A percentile compares a stretch with the other conserved stretches of the same genome.
Evolutionary conservation across 805 yeast species (phyloP).

Genomic region (Kazachstania psychrophila): DNA sequence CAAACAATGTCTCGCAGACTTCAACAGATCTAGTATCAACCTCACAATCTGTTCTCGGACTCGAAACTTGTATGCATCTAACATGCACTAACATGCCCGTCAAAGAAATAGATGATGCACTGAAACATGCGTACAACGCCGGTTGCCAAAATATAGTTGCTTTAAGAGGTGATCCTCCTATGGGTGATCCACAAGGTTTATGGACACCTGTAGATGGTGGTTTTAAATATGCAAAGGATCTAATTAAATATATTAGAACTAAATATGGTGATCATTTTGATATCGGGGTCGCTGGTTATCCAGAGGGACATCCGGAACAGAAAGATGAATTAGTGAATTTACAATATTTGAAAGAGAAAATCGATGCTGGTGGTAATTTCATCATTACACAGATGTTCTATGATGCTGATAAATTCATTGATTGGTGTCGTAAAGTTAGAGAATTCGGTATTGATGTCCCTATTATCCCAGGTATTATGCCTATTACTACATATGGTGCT

Average conservation of each 20-base stretch:
- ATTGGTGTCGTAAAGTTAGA: slow-evolving; percentile 70
- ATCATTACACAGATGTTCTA: slow-evolving; percentile 96
- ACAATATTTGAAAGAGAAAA: slow-evolving; percentile 68
- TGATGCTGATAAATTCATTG: slow-evolving; percentile 75
- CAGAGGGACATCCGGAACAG: slow-evolving; percentile 96
- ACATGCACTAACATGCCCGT: slow-evolving; percentile 94
- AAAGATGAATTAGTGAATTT: slow-evolving; percentile 39
- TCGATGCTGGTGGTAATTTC: slow-evolving; percentile 90
- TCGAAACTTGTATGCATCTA: slow-evolving; percentile 96
- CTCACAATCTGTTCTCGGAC: slow-evolving; percentile 78
- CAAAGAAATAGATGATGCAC: slow-evolving; percentile 71
- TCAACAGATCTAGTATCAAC: slow-evolving; percentile 90
- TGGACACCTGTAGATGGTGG: slow-evolving; percentile 54
- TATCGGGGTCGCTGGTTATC: slow-evolving; percentile 95
- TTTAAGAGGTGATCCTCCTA: slow-evolving; percentile 90
- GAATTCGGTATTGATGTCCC: slow-evolving; percentile 71
- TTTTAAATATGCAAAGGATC: slow-evolving; percentile 80
- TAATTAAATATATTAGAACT: slow-evolving; percentile 62
- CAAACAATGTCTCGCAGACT: slow-evolving; percentile 45
- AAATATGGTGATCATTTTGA: slow-evolving; percentile 83
- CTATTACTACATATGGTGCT: slow-evolving; percentile 89
- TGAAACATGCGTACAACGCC: slow-evolving; percentile 72
- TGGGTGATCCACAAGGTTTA: slow-evolving; percentile 30
- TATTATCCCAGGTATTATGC: slow-evolving; percentile 97
- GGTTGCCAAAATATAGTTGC: slow-evolving; percentile 96